phyloP scores from a whole-genome alignment of 257 asterid species.

The Apocynum venetum region DNA sequence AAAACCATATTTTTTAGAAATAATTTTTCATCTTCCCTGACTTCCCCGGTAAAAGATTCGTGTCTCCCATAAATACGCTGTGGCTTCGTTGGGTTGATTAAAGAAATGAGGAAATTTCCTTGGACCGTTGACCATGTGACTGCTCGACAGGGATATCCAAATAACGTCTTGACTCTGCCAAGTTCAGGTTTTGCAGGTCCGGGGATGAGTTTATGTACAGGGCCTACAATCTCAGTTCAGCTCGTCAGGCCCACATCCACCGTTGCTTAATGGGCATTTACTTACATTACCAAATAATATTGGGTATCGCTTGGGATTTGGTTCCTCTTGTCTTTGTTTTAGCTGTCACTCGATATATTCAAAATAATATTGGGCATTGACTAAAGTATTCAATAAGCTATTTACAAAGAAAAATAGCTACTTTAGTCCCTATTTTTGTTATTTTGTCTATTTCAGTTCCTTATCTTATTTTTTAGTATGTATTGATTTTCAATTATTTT shows the following conservation, averaged over 20 bases:
- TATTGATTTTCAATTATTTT: too few relatives aligned
- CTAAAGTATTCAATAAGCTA: too few relatives aligned
- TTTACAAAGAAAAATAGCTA: too few relatives aligned
- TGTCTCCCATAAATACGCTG: neutral
- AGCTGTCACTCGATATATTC: too few relatives aligned
- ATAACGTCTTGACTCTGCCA: neutral
- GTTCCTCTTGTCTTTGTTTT: neutral
- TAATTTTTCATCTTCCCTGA: too few relatives aligned
- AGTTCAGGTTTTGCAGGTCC: neutral
- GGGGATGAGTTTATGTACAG: neutral
- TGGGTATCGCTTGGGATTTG: neutral
- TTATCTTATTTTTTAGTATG: too few relatives aligned
- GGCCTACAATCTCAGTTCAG: neutral
- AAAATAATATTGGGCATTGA: too few relatives aligned
- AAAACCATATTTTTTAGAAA: too few relatives aligned
- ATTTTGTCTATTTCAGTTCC: too few relatives aligned
- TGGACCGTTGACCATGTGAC: conserved; percentile 8
- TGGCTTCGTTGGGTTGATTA: neutral
- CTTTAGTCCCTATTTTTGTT: too few relatives aligned
- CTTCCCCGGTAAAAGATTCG: neutral
- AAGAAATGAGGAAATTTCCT: neutral
- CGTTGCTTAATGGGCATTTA: neutral
- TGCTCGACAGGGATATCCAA: neutral
- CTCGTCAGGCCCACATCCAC: neutral
- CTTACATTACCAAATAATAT: neutral